Percentiles rank a stretch among this genome's conserved stretches.
phyloP scores from a whole-genome alignment of 495 filamentous ascomycete genomes.

The Hyaloscypha variabilis region DNA sequence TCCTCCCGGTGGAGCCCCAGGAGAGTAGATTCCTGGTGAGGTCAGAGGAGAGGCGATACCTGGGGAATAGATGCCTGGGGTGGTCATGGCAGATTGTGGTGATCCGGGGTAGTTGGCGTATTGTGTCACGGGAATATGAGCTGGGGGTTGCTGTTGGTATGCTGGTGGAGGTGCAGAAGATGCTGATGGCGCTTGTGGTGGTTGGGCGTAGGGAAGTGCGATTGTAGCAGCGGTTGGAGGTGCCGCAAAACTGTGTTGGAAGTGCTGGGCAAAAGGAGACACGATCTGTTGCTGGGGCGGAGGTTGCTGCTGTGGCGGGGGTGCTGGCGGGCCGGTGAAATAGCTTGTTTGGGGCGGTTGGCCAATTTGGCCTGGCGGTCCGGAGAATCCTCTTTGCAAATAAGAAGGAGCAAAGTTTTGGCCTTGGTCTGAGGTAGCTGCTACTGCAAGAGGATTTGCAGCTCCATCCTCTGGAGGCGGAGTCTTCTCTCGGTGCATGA shows the following conservation, averaged over 20 bases:
- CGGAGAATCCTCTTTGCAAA: conserved; percentile 29
- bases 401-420: conserved; percentile 7
- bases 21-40: conserved; percentile 30
- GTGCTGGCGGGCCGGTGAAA: conserved; percentile 26
- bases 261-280: conserved; percentile 28
- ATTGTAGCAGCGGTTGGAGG: conserved; percentile 21
- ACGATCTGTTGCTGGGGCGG: conserved; percentile 7
- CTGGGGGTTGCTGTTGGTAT: conserved; percentile 17
- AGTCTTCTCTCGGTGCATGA: conserved; percentile 86
- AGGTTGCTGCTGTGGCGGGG: conserved; percentile 22
- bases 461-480: conserved; percentile 74
- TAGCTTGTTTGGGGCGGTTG: conserved; percentile 24
- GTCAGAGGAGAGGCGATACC: conserved; percentile 38
- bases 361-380: conserved; percentile 22
- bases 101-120: conserved; percentile 40
- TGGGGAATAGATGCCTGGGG: conserved; percentile 12
- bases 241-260: conserved; percentile 26
- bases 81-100: conserved; percentile 11
- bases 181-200: conserved; percentile 38
- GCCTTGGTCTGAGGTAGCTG: conserved; percentile 65
- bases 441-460: conserved; percentile 72
- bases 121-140: conserved; percentile 26
- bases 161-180: conserved; percentile 35
- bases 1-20: conserved; percentile 45
- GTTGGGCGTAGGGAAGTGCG: conserved; percentile 32